phyloP scores from a whole-genome alignment of 495 filamentous ascomycete genomes.

The Penicillium mononematosum region DNA sequence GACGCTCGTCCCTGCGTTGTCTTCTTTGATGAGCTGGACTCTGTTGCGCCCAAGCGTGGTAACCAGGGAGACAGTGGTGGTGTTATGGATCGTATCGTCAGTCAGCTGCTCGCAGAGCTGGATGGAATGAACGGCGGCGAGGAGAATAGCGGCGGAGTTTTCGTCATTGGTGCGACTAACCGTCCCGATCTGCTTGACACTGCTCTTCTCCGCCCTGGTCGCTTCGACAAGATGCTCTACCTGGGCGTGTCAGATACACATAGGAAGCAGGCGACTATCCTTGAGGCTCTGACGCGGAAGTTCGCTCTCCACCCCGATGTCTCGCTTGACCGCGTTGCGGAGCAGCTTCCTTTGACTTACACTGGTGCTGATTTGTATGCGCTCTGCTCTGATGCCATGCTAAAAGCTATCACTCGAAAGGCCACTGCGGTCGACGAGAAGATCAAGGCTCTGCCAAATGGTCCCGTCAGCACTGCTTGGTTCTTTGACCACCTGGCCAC shows the following conservation, averaged over 20 bases:
- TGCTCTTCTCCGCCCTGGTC: slow-evolving; percentile 83
- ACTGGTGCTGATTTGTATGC: slow-evolving; percentile 97
- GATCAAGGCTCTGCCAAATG: slow-evolving; percentile 57
- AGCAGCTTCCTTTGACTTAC: slow-evolving; percentile 87
- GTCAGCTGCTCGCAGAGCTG: slow-evolving; percentile 89
- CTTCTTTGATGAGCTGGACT: slow-evolving; percentile 98
- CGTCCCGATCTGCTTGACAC: slow-evolving; percentile 90
- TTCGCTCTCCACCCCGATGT: slow-evolving; percentile 78
- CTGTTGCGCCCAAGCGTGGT: slow-evolving; percentile 92
- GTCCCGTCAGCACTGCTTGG: slow-evolving; percentile 76
- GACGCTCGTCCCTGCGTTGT: slow-evolving; percentile 97
- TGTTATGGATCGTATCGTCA: slow-evolving; percentile 98
- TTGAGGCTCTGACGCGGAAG: slow-evolving; percentile 92
- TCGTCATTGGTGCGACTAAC: slow-evolving; percentile 97
- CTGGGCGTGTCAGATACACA: slow-evolving; percentile 95
- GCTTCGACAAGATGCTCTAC: slow-evolving; percentile 99
- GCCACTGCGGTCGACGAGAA: slow-evolving; percentile 81
- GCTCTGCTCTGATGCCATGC: slow-evolving; percentile 95
- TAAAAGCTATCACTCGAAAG: slow-evolving; percentile 94
- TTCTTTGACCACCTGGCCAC: slow-evolving; percentile 93
- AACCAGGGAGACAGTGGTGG: slow-evolving; percentile 98
- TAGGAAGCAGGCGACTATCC: slow-evolving; percentile 89
- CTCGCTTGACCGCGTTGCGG: slow-evolving; percentile 71
- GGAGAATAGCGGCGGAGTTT: slow-evolving; percentile 83
- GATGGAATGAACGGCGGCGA: slow-evolving; percentile 96